Base-by-base conservation (phyloP, 2,329 filamentous ascomycete species). In the Lachnellula suecica region DNA sequence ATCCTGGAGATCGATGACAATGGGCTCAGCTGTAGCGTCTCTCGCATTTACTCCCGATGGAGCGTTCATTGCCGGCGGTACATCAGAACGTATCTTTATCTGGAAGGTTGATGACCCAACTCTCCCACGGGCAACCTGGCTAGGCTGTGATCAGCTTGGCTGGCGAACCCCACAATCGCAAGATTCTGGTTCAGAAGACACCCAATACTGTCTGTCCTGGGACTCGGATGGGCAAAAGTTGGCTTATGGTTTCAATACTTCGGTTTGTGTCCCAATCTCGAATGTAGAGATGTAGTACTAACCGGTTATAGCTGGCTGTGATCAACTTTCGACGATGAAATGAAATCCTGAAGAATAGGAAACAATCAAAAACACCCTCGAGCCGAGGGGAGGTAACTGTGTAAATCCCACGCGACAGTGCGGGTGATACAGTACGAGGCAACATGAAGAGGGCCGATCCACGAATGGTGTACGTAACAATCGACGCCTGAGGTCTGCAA, bases 31-130 rank as follows among this genome's bases (percentile, higher is more conserved):
- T 7, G 79, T 85, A 41, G 76, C 83, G 37, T 77, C 78, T 22
- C 71, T 86, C 2, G 75, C 83, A 1, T 85, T 86, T 54, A 84
- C 82, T 0, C 83, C 83, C 0, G 82, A 85, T 54, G 83, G 83
- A 2, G 77, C 76, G 19, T 84, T 84, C 58, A 77, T 87, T 47
- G 83, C 83, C 0, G 82, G 81, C 4, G 83, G 81, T 4, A 85
- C 82, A 0, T 75, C 75, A 19, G 76, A 78, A 29, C 76, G 74
- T 51, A 79, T 86, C 13, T 68, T 85, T 35, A 84, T 87, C 42
- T 87, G 83, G 82, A 85, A 84, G 63, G 78, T 85, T 11, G 81
- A 79, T 54, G 83, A 82, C 47, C 73, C 78, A 42, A 71, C 73
- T 23, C 74, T 83, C 42, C 83, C 83, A 4, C 74, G 80, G 42